Evolutionary conservation across 148 eudicot species (phyloP), one percentile per base, ranked within the genome.

Genomic region (Suaeda aralocaspica): DNA sequence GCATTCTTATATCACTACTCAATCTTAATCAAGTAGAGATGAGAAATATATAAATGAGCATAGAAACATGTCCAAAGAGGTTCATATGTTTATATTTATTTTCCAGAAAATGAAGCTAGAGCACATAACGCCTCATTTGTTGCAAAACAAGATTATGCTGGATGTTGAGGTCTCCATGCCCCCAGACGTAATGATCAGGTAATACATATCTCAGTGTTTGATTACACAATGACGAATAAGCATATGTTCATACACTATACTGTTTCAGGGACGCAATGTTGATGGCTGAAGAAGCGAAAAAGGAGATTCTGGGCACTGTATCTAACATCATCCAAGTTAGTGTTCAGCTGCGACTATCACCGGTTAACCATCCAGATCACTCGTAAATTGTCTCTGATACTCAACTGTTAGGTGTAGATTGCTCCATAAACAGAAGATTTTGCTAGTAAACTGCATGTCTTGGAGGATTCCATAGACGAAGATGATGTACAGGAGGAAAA

Each of bases 91-190:
- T 19, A 15, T 51, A n/a, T n/a, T n/a, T n/a, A 16, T 61, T 64
- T 68, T 72, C n/a, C 87, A 95, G 99, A 85, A 79, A 82, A 75
- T 87, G 78, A 77, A 48, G 42, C 84, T 91, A 75, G 79, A 87
- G 74, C 87, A 79, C 71, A 79, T 89, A 55, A 89, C 89, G 0
- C 88, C 72, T n/a, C 99, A 89, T 76, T 66, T 84, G 61, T 65
- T 95, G 74, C 90, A 85, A 59, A 94, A 85, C 68, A 84, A 86
- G 81, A 71, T 81, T 68, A 68, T 91, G 73, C 92, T 95, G 62
- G 85, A 91, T 72, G 77, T 95, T 19, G 93, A 95, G 77, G 99
- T 95, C 45, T 91, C 99, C 36, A 91, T 91, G 99, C 88, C 97
- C 21, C 81, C 86, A 9, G 81, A 86, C 79, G 69, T 78, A 9